Evolutionary conservation across 352 stramenopile species (phyloP).

Genomic region (Phytophthora syringae): DNA sequence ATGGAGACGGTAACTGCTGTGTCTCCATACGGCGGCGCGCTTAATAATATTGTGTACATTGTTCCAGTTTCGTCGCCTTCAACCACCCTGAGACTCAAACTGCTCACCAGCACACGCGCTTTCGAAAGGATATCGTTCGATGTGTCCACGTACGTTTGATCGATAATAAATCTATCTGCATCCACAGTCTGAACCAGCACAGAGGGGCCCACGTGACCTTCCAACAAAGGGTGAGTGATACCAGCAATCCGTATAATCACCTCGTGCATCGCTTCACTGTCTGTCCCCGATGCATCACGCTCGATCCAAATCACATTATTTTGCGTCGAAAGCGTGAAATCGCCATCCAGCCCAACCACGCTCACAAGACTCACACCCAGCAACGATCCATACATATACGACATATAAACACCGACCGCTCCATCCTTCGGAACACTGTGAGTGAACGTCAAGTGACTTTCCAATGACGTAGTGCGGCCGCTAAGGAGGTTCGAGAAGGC

Average conservation of each 20-base stretch:
- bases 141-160: constrained; percentile 57
- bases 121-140: constrained; percentile 40
- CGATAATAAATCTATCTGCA: constrained; percentile 43
- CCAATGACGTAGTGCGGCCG: constrained; percentile 43
- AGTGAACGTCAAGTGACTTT: constrained; percentile 35
- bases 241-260: constrained; percentile 39
- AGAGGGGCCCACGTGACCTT: constrained; percentile 54
- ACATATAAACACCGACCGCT: constrained; percentile 52
- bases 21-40: constrained; percentile 38
- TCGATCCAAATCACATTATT: constrained; percentile 36
- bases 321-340: constrained; percentile 19
- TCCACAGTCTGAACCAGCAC: constrained; percentile 66
- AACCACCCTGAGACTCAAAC: constrained; percentile 22
- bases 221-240: constrained; percentile 54
- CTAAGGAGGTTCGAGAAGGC: constrained; percentile 42
- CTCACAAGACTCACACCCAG: constrained; percentile 23
- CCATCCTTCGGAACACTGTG: constrained; percentile 49
- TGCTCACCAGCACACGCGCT: constrained; percentile 49
- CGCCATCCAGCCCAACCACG: constrained; percentile 38
- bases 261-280: constrained; percentile 29
- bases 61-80: constrained; percentile 34
- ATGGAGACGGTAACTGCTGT: constrained; percentile 23
- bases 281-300: constrained; percentile 21
- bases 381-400: constrained; percentile 50
- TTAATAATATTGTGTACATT: constrained; percentile 56